Evolutionary conservation across 768 basidiomycete species (phyloP), one percentile per base, ranked within the genome.

Genomic region (Paxillus involutus): DNA sequence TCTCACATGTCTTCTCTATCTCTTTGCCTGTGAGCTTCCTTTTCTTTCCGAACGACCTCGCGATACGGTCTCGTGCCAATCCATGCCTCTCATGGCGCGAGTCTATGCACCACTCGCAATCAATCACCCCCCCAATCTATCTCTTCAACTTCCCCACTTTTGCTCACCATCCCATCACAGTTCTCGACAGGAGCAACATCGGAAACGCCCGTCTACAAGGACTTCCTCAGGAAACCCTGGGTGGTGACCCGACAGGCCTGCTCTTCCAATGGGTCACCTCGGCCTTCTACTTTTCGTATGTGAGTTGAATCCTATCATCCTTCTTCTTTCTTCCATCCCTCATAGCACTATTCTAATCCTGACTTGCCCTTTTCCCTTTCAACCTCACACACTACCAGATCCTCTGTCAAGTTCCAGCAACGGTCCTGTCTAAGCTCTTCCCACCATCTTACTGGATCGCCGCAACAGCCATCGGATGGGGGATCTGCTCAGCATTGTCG

Each of bases 181-280:
- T 82, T 64, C 71, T 93, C 54, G 90, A 91, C 63, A 80, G 91
- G 55, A 83, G 83, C 6, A 91, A 91, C 60, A 66, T 91, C 37
- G 89, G 89, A 10, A 91, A 91, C 65, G 90, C 90, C 24, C 80
- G 89, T 53, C 72, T 91, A 17, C 87, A 88, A 71, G 84, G 86
- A n/a, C 74, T 92, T 3, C 78, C 84, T 6, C 68, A 83, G 33
- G 86, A 91, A 59, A 71, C 75, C 10, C 80, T 91, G 9, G 74
- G 77, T 8, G 88, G 88, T 7, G 89, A 91, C 64, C 79, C 78
- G 2, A 83, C 81, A 0, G 89, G 89, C 1, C 56, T 73, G 32
- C 74, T 83, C 16, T 91, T 82, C 63, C 83, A 88, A 64, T 91
- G 88, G 89, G 71, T 87, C 40, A 87, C 81, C 59, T 89, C 88